Percentiles rank a stretch among this genome's conserved stretches.
These are phyloP conservation scores for Phalaenopsis hybrid DNA, from an alignment of 116 monocot genomes.

Conservation along the genomic window DNA sequence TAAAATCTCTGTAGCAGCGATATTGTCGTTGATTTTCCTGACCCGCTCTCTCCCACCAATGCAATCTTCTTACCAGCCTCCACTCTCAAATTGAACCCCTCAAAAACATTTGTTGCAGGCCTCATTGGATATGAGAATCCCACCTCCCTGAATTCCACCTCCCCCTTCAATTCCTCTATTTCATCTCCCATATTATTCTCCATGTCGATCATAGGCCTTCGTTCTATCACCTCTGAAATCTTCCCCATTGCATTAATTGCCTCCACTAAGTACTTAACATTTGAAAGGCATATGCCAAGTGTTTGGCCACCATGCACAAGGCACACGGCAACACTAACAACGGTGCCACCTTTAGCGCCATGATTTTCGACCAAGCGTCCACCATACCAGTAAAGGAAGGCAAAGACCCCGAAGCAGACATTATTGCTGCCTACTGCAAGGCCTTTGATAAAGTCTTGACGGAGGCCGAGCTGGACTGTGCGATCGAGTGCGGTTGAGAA, in stretches of 20 bases:
- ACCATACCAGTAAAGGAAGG: constrained; percentile 50
- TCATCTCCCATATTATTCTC: constrained; percentile 36
- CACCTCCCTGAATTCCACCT: constrained; percentile 46
- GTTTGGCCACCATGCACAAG: constrained; percentile 47
- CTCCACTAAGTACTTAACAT: constrained; percentile 68
- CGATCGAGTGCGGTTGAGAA: constrained; percentile 61
- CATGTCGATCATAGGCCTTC: constrained; percentile 57
- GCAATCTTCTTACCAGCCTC: constrained; percentile 62
- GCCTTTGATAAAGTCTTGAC: constrained; percentile 55
- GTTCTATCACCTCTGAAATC: constrained; percentile 39
- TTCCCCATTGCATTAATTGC: constrained; percentile 49
- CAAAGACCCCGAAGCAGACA: constrained; percentile 46
- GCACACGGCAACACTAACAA: constrained; percentile 36
- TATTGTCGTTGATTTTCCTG: constrained; percentile 66
- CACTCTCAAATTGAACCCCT: constrained; percentile 45
- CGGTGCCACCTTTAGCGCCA: constrained; percentile 38
- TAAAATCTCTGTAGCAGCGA: constrained; percentile 70
- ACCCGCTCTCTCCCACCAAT: constrained; percentile 66
- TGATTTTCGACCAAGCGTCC: constrained; percentile 66
- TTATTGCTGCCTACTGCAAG: constrained; percentile 54
- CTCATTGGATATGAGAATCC: constrained; percentile 63
- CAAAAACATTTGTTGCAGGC: constrained; percentile 32
- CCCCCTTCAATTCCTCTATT: constrained; percentile 29
- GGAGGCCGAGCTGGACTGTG: constrained; percentile 44
- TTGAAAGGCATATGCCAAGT: constrained; percentile 58